Evolutionary conservation across 345 rosid species (phyloP), one percentile per base, ranked within the genome.

Genomic region (Raphanus raphanistrum): DNA sequence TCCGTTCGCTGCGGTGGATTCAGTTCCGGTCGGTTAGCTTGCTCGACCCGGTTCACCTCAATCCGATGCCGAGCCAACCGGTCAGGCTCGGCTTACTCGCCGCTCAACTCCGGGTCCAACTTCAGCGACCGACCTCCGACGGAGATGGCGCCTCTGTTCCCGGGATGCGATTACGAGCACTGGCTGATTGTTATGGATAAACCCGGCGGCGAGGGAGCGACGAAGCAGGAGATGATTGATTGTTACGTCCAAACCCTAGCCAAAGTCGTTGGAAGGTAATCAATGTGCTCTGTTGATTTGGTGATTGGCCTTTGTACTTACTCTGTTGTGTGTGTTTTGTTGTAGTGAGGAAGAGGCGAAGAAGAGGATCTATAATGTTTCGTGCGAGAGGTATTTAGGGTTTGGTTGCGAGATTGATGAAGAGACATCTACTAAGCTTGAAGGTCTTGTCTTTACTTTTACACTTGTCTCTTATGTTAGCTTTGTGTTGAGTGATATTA

Each of bases 141-240:
- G 33, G 98, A 96, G 76, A 93, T 92, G 98, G 89, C 96, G 3
- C 97, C 97, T 8, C 90, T 93, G 65, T 96, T 96, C 52, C 94
- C 97, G 0, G 98, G 98, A 0, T 93, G 98, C 63, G 99, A 96
- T 58, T 96, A 93, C 64, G 84, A 90, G 78, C 99, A 93, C 83
- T 95, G 98, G 98, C 98, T 95, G 45, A 95, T 91, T 60, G 93
- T 96, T 27, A 96, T 93, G 90, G 97, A 96, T 63, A 91, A 93
- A 77, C 96, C 97, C 5, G 96, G 98, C 3, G 96, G 97, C 1
- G 97, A 93, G 52, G 90, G 87, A 0, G 96, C 97, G 11, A 85
- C 86, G 21, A 93, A 96, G 83, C 92, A 96, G 87, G 90, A 93
- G 79, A 96, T 96, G 98, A 90, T 93, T 43, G 99, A 96, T 73